Evolutionary conservation across 495 filamentous ascomycete genomes (phyloP).

Genomic region (Neurospora terricola): DNA sequence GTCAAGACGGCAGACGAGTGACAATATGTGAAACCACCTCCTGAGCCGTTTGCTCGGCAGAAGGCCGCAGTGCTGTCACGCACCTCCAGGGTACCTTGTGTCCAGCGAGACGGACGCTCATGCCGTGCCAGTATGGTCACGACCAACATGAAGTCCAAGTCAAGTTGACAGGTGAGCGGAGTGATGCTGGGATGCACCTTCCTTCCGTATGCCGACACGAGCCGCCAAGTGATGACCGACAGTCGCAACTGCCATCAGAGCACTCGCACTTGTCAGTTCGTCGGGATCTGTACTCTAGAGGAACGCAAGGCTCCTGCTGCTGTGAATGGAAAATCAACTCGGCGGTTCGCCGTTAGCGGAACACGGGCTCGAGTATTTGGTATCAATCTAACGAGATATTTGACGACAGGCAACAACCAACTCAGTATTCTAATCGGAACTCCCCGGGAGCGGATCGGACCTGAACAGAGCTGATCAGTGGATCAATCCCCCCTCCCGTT

Average conservation of each 20-base stretch:
- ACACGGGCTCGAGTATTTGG: too few relatives aligned
- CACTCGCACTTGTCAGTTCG: background rate
- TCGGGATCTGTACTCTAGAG: too few relatives aligned
- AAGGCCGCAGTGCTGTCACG: background rate
- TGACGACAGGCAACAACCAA: too few relatives aligned
- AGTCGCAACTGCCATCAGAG: background rate
- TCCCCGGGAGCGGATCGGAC: too few relatives aligned
- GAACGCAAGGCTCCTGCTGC: too few relatives aligned
- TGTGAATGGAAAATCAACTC: too few relatives aligned
- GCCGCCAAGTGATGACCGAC: background rate
- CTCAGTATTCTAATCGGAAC: too few relatives aligned
- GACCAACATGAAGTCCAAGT: background rate
- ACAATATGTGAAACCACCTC: background rate
- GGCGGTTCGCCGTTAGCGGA: too few relatives aligned
- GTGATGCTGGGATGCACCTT: background rate
- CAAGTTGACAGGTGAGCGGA: background rate
- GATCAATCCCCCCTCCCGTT: too few relatives aligned
- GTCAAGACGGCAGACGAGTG: accelerated
- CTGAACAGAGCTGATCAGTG: too few relatives aligned
- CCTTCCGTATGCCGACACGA: background rate
- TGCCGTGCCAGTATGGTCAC: background rate
- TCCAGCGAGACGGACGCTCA: background rate
- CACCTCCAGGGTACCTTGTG: too few relatives aligned
- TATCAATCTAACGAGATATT: too few relatives aligned
- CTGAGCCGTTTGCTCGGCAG: background rate